phyloP scores from a whole-genome alignment of 164 flowering plant species.

The Annona squamosa region DNA sequence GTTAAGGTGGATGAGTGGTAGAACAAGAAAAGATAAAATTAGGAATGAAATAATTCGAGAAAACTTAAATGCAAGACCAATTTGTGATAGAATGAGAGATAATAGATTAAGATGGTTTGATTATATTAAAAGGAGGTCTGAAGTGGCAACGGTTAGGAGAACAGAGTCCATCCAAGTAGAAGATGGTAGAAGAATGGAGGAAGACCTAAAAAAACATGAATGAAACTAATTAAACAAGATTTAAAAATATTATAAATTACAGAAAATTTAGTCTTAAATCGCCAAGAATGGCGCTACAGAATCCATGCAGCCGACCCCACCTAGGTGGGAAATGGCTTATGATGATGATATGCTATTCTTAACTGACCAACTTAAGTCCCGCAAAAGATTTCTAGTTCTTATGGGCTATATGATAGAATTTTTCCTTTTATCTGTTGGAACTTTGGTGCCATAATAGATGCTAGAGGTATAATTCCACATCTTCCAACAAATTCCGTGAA shows the following conservation, averaged over 20 bases:
- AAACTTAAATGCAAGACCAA: not conserved
- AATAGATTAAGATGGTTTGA: not conserved
- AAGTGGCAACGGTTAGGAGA: not conserved
- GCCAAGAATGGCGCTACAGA: not conserved
- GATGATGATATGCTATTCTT: not conserved
- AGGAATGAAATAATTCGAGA: not conserved
- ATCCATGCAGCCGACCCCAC: not conserved
- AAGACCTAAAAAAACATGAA: not conserved
- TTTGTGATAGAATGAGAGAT: not conserved
- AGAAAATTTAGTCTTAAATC: not conserved
- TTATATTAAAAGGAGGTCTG: not conserved
- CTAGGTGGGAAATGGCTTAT: not conserved
- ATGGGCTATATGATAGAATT: too few species aligned
- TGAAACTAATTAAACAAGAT: not conserved
- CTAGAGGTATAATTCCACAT: too few species aligned
- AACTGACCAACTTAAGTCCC: too few species aligned
- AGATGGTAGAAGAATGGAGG: not conserved
- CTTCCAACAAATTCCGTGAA: too few species aligned
- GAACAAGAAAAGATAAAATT: not conserved
- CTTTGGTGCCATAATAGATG: too few species aligned
- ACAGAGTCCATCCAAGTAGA: not conserved
- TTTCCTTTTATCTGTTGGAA: too few species aligned
- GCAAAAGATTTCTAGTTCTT: too few species aligned
- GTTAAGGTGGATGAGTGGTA: too few species aligned
- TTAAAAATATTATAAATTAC: too few species aligned